phyloP scores from a whole-genome alignment of 1,139 yeast genomes.

The Protomyces pachydermus region DNA sequence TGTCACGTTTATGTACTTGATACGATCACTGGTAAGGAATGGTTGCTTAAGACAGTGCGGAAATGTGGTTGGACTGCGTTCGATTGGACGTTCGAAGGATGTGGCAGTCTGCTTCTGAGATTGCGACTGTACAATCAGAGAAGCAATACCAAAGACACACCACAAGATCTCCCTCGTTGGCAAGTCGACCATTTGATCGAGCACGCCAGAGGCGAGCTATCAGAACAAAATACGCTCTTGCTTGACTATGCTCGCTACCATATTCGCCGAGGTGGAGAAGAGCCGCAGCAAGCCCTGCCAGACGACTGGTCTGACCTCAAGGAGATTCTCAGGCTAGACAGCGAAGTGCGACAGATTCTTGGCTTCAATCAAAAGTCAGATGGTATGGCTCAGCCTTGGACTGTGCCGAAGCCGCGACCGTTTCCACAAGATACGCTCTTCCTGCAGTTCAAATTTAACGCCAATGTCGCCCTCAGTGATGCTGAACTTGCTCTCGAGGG shows the following conservation, averaged over 20 bases:
- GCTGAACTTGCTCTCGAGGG: conserved; percentile 12
- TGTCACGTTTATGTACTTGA: conserved; percentile 2
- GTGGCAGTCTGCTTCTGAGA: conserved; percentile 9
- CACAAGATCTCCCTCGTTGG: conserved; percentile 10
- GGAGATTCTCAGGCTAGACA: conserved; percentile 13
- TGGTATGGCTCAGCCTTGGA: conserved; percentile 26
- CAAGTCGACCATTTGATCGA: neutral
- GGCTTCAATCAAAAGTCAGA: conserved; percentile 12
- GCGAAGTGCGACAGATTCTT: conserved; percentile 6
- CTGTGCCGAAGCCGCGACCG: conserved; percentile 16
- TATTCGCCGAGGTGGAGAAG: neutral
- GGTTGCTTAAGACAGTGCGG: neutral
- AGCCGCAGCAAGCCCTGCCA: neutral
- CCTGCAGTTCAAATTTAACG: conserved; percentile 1
- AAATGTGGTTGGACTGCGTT: neutral
- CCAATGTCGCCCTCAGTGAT: neutral
- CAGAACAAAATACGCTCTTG: conserved; percentile 10
- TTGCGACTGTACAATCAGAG: neutral
- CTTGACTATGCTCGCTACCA: conserved; percentile 19
- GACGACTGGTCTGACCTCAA: conserved; percentile 9
- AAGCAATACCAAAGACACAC: neutral
- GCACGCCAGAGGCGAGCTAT: neutral
- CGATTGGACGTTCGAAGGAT: conserved; percentile 20
- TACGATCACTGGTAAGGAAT: conserved; percentile 1
- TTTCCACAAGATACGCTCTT: conserved; percentile 6